phyloP scores from a whole-genome alignment of 306 rosid genomes.

The Castanea crenata region DNA sequence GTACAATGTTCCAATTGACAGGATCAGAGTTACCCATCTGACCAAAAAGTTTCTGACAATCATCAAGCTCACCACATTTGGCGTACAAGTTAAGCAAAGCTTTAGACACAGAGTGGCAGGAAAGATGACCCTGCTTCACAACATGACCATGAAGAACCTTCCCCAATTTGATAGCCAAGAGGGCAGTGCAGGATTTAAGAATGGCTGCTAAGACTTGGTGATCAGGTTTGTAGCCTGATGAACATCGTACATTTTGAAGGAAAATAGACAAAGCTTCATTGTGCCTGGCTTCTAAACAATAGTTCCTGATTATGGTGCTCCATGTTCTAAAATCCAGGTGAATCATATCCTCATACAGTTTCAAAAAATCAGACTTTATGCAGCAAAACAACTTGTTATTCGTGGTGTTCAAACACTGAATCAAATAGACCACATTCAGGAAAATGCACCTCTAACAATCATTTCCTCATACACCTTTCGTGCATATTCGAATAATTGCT shows the following conservation, averaged over 20 bases:
- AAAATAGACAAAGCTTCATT: constrained; percentile 55
- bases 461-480: constrained; percentile 62
- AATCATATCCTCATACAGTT: constrained; percentile 37
- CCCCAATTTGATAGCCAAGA: constrained; percentile 52
- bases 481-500: constrained; percentile 53
- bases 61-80: constrained; percentile 62
- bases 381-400: too few relatives aligned
- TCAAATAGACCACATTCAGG: constrained; percentile 34
- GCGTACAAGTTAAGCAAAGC: constrained; percentile 86
- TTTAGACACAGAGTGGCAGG: constrained; percentile 63
- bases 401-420: too few relatives aligned
- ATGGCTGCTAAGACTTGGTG: constrained; percentile 45
- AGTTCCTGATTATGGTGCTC: constrained; percentile 41
- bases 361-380: neutral
- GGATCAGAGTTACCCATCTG: constrained; percentile 54
- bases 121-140: constrained; percentile 60
- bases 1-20: constrained; percentile 78
- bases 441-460: constrained; percentile 34
- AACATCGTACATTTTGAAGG: constrained; percentile 26
- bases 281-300: constrained; percentile 42
- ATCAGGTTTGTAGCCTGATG: constrained; percentile 46
- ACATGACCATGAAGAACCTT: constrained; percentile 58
- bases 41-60: constrained; percentile 57
- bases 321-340: constrained; percentile 41
- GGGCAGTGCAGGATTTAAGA: constrained; percentile 72